A percentile compares a stretch with the other conserved stretches of the same genome.
These are phyloP conservation scores for Albifimbria verrucaria DNA, from an alignment of 2,329 filamentous ascomycete genomes.

Conservation along the genomic window DNA sequence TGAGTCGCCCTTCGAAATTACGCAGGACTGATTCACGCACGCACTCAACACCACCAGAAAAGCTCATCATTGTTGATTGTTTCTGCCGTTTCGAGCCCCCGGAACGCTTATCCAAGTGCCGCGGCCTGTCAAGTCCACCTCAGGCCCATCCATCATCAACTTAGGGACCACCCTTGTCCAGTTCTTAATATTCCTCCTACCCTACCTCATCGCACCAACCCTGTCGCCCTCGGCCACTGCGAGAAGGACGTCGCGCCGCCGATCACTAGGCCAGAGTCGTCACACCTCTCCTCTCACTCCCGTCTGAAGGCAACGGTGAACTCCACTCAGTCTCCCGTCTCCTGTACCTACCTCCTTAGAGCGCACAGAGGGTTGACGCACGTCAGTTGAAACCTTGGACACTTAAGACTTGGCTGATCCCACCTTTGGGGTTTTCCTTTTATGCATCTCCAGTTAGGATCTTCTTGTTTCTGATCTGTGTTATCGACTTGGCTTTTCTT, in stretches of 20 bases:
- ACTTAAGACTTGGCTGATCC: conserved; percentile 62
- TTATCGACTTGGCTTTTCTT: conserved; percentile 43
- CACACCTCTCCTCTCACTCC: conserved; percentile 36
- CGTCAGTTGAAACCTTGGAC: conserved; percentile 37
- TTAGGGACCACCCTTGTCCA: conserved; percentile 27
- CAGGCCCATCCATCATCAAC: conserved; percentile 27
- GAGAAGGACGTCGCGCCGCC: conserved; percentile 51
- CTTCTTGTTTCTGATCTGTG: conserved; percentile 38
- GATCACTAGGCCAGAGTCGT: conserved; percentile 53
- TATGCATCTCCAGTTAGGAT: conserved; percentile 30
- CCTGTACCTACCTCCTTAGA: conserved; percentile 27
- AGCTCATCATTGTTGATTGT: conserved; percentile 18
- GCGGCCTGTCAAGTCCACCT: conserved; percentile 24
- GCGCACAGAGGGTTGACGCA: conserved; percentile 29
- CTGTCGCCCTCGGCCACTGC: conserved; percentile 42
- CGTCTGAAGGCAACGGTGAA: conserved; percentile 25
- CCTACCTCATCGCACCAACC: conserved; percentile 41
- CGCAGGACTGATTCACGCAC: not conserved
- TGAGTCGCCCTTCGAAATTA: not conserved
- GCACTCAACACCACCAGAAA: conserved; percentile 6
- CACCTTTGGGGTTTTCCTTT: conserved; percentile 33
- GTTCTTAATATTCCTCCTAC: conserved; percentile 26
- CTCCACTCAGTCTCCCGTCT: conserved; percentile 33
- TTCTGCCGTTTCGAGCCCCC: conserved; percentile 19
- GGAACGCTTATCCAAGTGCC: conserved; percentile 23